Evolutionary conservation across 2,329 filamentous ascomycete species (phyloP), one percentile per base, ranked within the genome.

Genomic region (Fusarium temperatum): DNA sequence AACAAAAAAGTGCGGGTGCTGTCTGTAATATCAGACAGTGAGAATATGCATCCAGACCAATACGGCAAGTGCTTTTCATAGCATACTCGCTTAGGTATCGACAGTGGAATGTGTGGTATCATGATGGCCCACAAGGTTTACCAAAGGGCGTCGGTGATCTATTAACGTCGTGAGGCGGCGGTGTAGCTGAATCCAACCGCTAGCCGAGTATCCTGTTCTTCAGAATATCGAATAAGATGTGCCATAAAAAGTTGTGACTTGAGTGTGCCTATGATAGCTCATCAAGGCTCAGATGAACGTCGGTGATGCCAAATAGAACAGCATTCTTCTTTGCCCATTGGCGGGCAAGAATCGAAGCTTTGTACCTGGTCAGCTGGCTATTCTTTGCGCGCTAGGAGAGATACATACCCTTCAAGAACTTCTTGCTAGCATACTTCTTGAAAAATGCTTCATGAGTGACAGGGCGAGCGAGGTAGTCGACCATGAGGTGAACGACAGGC

Each of bases 351-450:
- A 98, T 95, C 32, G 96, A 98, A 78, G 95, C 95, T 98, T 48
- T 8, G 28, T 42, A 5, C 10, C 5, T 38, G 47, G 73, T 80
- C 42, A 81, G 76, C 38, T 30, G 32, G 26, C 28, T 57, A 30
- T 64, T 51, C 13, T 7, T 22, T 28, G 26, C 7, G 18, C 10
- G n/a, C 8, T n/a, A 18, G 22, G 36, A 30, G 24, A 35, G 28
- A 65, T n/a, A 78, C 89, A 85, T 91, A 98, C 96, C 95, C 87
- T 99, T 99, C 79, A 98, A 86, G 85, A 98, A 99, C 85, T 98
- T 98, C 88, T 98, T 99, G 90, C 94, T 97, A 64, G 96, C 96
- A 83, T 99, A 99, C 85, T 99, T 99, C 90, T 97, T 98, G 89
- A 98, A 98, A 88, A 99, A 98, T 42, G 96, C 97, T 82, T 98